Evolutionary conservation across 495 filamentous ascomycete species (phyloP).

Genomic region (Xylaria nigripes): DNA sequence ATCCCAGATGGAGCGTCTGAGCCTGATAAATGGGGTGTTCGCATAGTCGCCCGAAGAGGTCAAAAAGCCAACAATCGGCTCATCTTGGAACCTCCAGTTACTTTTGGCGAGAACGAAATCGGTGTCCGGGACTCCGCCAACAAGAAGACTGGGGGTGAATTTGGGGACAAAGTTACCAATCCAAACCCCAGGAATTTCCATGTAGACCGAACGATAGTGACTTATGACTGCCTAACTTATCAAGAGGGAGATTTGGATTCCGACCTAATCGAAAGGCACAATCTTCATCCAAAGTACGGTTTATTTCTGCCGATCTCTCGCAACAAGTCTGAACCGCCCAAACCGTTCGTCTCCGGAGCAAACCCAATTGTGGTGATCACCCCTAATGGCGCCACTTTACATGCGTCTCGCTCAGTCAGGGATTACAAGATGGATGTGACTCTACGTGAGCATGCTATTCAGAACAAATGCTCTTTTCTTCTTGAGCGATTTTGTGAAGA

Average conservation of each 20-base stretch:
- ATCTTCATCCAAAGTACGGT: conserved; percentile 36
- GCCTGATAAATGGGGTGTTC: conserved; percentile 35
- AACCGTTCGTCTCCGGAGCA: conserved; percentile 23
- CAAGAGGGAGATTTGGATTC: conserved; percentile 34
- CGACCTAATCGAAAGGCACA: conserved; percentile 33
- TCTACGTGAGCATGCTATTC: conserved; percentile 14
- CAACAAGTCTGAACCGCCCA: conserved; percentile 31
- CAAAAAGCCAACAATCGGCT: conserved; percentile 36
- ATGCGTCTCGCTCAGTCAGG: conserved; percentile 36
- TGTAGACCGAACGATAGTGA: conserved; percentile 33
- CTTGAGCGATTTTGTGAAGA: conserved; percentile 24
- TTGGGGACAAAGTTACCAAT: conserved; percentile 33
- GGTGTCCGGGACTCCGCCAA: conserved; percentile 46
- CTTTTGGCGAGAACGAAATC: conserved; percentile 36
- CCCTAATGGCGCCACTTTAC: conserved; percentile 22
- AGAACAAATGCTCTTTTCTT: conserved; percentile 12
- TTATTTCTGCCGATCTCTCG: conserved; percentile 30
- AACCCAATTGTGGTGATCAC: conserved; percentile 32
- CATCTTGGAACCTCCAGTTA: conserved; percentile 31
- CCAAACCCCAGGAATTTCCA: conserved; percentile 36
- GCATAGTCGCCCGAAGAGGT: conserved; percentile 28
- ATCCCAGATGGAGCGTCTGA: conserved; percentile 31
- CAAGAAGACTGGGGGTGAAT: conserved; percentile 31
- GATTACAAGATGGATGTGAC: conserved; percentile 25
- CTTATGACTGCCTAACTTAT: conserved; percentile 35